These are phyloP conservation scores for Paramecium octaurelia DNA, from an alignment of 73 alveolate genomes.

Conservation along the genomic window DNA sequence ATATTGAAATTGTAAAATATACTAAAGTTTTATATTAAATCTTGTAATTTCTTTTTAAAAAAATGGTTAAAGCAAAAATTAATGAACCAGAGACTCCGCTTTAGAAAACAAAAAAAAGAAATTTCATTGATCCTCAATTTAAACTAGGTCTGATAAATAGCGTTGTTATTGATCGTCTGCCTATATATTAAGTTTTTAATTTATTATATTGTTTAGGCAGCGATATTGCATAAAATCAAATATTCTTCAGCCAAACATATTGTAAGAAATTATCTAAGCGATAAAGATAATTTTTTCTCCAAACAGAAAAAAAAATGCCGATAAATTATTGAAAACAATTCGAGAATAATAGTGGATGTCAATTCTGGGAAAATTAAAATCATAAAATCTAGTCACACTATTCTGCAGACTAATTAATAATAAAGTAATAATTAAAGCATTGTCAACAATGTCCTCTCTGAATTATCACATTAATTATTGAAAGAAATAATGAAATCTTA, in stretches of 20 bases:
- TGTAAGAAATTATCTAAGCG: not conserved
- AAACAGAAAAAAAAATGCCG: not conserved
- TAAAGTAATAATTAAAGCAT: not conserved
- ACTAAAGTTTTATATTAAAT: not conserved
- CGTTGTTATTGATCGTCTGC: not conserved
- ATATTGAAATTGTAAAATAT: not conserved
- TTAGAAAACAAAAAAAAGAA: not conserved
- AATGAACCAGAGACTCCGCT: not conserved
- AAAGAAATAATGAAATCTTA: not conserved
- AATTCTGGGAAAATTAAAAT: not conserved
- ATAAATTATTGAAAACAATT: not conserved
- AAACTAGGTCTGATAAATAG: not conserved
- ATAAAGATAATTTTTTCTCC: not conserved
- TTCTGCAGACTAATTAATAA: not conserved
- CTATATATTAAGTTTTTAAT: not conserved
- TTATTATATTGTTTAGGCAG: not conserved
- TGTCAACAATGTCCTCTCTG: not conserved
- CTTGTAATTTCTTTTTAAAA: not conserved
- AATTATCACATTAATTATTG: not conserved
- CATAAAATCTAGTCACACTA: not conserved
- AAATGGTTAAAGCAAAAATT: not conserved
- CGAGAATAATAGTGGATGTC: not conserved
- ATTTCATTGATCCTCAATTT: not conserved
- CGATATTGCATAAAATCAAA: not conserved
- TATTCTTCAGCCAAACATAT: constrained; percentile 30